Percentiles rank a stretch among this genome's conserved stretches.
Conservation (phyloP, 257 asterid species). For the Nicotiana paniculata region DNA sequence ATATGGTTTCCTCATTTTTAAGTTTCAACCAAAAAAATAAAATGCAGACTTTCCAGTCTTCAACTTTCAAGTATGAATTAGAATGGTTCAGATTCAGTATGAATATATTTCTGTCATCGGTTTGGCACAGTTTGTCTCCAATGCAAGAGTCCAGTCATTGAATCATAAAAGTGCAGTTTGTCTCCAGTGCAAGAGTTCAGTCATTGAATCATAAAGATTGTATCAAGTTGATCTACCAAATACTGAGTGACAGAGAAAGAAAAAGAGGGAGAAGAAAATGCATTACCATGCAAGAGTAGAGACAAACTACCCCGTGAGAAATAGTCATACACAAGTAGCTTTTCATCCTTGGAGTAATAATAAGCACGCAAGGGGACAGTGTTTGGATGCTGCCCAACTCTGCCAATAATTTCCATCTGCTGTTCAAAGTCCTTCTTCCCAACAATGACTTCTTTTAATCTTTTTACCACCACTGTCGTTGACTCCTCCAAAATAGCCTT, state of each 20-base stretch:
- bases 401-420: constrained; percentile 80
- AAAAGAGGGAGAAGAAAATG: background rate
- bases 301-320: constrained; percentile 75
- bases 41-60: background rate
- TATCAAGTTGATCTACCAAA: background rate
- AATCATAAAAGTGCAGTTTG: background rate
- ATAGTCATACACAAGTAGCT: constrained; percentile 81
- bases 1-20: background rate
- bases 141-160: background rate
- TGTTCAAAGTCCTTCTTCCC: constrained; percentile 94
- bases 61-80: background rate
- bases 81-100: background rate
- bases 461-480: constrained; percentile 82
- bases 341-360: constrained; percentile 95
- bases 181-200: background rate
- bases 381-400: constrained; percentile 79
- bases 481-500: constrained; percentile 93
- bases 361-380: constrained; percentile 80
- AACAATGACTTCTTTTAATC: constrained; percentile 83
- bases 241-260: background rate
- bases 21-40: background rate
- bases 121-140: background rate
- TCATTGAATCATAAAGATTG: background rate
- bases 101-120: background rate
- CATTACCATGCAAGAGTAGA: constrained; percentile 66